Conservation (phyloP, 208 protist genomes). For the Acanthamoeba healyi region DNA sequence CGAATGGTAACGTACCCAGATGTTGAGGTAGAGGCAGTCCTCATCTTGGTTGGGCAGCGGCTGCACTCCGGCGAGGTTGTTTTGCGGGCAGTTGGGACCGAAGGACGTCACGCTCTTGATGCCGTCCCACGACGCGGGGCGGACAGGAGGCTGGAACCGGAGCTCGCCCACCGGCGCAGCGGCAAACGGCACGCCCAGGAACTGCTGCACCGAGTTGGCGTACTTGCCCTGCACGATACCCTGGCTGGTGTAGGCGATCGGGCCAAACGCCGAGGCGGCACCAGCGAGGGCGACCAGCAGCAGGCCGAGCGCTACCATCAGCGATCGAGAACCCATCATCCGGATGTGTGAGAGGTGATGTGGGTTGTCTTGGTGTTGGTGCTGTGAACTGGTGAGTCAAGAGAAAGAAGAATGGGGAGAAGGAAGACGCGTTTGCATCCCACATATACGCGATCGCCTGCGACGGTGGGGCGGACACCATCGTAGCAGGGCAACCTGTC, state of each 20-base stretch:
- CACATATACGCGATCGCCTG: no score
- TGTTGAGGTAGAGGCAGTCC: constrained; percentile 71
- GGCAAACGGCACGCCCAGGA: constrained; percentile 5
- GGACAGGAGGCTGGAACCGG: neutral
- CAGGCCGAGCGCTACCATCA: neutral
- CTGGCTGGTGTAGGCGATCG: neutral
- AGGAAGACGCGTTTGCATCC: no score
- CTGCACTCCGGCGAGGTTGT: neutral
- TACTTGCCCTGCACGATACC: neutral
- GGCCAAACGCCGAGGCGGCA: neutral
- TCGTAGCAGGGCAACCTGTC: no score
- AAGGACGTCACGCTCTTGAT: neutral
- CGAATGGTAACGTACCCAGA: neutral
- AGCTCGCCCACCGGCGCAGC: neutral
- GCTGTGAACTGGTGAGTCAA: no score
- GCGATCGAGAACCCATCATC: neutral
- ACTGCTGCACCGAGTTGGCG: neutral
- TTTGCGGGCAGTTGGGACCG: neutral
- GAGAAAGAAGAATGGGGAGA: no score
- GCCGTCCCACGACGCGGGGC: neutral
- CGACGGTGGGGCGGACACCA: no score
- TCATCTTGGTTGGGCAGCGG: neutral
- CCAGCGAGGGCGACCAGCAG: neutral
- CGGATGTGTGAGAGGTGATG: neutral
- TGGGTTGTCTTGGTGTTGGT: neutral